Evolutionary conservation across 805 yeast genomes (phyloP), one percentile per base, ranked within the genome.

Genomic region (Komagataella ulmi): DNA sequence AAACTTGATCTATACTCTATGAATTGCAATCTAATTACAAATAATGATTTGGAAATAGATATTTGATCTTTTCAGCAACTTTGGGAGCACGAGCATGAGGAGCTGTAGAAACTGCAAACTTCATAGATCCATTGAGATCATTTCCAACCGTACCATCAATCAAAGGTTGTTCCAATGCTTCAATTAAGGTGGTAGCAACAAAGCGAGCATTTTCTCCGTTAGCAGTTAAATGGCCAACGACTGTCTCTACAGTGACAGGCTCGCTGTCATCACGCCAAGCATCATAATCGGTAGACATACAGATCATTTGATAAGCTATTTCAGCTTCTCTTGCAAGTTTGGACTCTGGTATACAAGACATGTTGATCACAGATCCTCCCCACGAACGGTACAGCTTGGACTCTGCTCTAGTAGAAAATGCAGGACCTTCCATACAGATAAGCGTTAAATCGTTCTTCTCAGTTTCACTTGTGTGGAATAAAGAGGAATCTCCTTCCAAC

Each of bases 361-460:
- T 93, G 73, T 93, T 93, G 66, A 93, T 93, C 52, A 93, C 95
- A 40, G 89, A 80, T 6, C 96, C 98, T 53, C 96, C 97, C 83
- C 93, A 86, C 43, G 85, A 70, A 55, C 77, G 72, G 73, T 93
- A 93, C 69, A 93, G 69, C 64, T 77, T 78, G 12, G 97, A 89
- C 70, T 93, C 99, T 7, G 99, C 98, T 57, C 99, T 78, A 12
- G 99, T 93, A 44, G 95, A 83, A 68, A 93, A 93, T 49, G 93
- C 96, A 3, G 99, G 99, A 46, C 99, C 99, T 69, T 91, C 99
- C 99, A 93, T 93, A 67, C 99, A 93, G 56, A 93, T 77, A 45
- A 93, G 80, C 6, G 95, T 85, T 53, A 86, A 70, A 61, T 91
- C 97, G 53, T 79, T 81, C 40, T 69, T 69, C 58, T 80, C 83